Evolutionary conservation across 768 basidiomycete species (phyloP).

Genomic region (Myochromella boudieri): DNA sequence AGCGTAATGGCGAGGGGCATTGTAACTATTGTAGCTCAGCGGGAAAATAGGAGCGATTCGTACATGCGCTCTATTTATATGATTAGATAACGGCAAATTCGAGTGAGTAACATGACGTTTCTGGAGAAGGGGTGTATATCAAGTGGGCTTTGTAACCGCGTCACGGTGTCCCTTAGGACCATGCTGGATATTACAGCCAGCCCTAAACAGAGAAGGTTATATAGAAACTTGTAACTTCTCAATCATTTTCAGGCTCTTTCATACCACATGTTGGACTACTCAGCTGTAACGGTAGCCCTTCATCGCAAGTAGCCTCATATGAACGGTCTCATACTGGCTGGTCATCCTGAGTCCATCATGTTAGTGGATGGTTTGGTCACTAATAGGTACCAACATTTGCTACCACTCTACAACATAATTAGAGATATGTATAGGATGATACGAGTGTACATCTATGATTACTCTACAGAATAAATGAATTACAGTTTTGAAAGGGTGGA

Average conservation of each 20-base stretch:
- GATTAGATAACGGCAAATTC: too few relatives aligned
- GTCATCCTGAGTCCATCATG: constrained; percentile 36
- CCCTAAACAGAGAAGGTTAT: constrained; percentile 40
- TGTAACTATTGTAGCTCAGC: constrained; percentile 10
- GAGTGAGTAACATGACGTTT: neutral
- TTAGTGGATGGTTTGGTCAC: constrained; percentile 57
- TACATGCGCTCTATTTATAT: neutral
- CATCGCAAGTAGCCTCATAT: constrained; percentile 62
- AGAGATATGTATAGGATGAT: too few relatives aligned
- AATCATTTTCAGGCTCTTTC: constrained; percentile 41
- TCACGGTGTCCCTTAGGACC: neutral
- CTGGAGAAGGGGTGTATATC: neutral
- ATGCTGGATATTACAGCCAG: constrained; percentile 27
- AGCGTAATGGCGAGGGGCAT: constrained; percentile 36
- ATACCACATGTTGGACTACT: constrained; percentile 58
- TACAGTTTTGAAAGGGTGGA: too few relatives aligned
- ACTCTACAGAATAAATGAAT: too few relatives aligned
- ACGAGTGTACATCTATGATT: too few relatives aligned
- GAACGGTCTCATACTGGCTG: constrained; percentile 64
- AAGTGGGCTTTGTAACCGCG: neutral
- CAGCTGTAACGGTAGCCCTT: constrained; percentile 38
- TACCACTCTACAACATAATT: too few relatives aligned
- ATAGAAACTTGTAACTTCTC: constrained; percentile 14
- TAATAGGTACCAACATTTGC: constrained; percentile 61
- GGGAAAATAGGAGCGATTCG: neutral